Percentiles rank a stretch among this genome's conserved stretches.
Evolutionary conservation across 1,284 basidiomycete genomes (phyloP).

Genomic region (Heliocybe sulcata): DNA sequence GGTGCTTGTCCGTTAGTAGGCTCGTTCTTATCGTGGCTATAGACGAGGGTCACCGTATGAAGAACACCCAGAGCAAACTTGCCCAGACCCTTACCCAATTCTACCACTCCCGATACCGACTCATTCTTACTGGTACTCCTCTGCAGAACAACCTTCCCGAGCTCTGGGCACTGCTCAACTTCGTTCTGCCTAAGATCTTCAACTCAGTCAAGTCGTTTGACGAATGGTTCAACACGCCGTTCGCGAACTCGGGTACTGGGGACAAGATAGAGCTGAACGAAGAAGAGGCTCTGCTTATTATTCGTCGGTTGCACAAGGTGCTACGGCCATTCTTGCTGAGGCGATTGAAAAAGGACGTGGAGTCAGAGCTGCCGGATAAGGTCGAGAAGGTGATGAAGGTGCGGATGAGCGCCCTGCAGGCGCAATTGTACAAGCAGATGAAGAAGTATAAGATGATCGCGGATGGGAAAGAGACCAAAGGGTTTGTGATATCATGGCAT

Average conservation of each 20-base stretch:
- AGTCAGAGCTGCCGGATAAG: conserved; percentile 96
- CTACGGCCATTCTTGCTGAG: conserved; percentile 95
- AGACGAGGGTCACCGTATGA: conserved; percentile 99
- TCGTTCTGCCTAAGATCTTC: conserved; percentile 97
- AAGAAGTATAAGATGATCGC: conserved; percentile 98
- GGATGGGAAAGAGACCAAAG: conserved; percentile 72
- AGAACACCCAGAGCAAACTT: conserved; percentile 96
- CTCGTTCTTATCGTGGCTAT: conserved; percentile 5
- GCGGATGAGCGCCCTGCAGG: conserved; percentile 93
- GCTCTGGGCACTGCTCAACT: conserved; percentile 97
- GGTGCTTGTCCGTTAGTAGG: background rate
- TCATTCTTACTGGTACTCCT: conserved; percentile 97
- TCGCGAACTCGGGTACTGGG: conserved; percentile 92
- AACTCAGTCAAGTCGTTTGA: conserved; percentile 99
- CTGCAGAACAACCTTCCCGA: conserved; percentile 99
- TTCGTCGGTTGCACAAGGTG: conserved; percentile 97
- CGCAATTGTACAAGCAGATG: conserved; percentile 96
- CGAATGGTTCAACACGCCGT: conserved; percentile 99
- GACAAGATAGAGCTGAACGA: conserved; percentile 99
- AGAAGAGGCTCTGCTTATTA: conserved; percentile 98
- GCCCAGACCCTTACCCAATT: conserved; percentile 89
- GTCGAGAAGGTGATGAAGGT: conserved; percentile 99
- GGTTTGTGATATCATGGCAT: conserved; percentile 31
- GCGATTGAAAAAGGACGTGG: conserved; percentile 97
- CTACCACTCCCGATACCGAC: conserved; percentile 90